Evolutionary conservation across 129 eudicot species (phyloP), one percentile per base, ranked within the genome.

Genomic region (Escallonia herrerae): DNA sequence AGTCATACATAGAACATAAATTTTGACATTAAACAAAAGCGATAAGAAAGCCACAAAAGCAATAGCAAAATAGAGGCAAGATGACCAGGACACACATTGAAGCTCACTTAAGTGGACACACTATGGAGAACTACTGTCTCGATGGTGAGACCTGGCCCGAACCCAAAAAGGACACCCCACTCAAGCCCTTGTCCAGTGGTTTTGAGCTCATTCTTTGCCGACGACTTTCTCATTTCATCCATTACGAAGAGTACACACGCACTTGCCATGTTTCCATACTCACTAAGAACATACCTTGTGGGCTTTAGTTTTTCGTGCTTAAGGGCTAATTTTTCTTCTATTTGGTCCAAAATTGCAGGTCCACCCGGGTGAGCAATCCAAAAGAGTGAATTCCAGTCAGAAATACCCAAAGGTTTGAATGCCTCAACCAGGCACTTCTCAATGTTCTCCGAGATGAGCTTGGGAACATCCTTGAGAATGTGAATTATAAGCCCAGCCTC

Each of bases 231-330:
- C 90, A 83, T 87, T 55, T 83, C 90, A 15, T 87, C 81, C 14
- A 87, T 43, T 44, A 87, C 73, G 58, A 87, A 87, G 8, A 83
- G 13, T 12, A 86, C 95, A 60, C 85, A 77, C 8, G 95, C 85
- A 64, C 95, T 81, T 9, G 87, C 83, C 95, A 87, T 78, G 65
- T 87, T 87, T 7, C 95, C 95, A 38, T 79, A 83, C 44, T 83
- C 85, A 56, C 85, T 70, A 11, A 83, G 58, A 51, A 83, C 80
- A 3, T 71, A 73, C 60, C 85, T 73, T 2, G 89, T 70, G 33
- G 81, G 57, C 59, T 75, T 54, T 5, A 80, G 40, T 41, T 83
- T 83, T 9, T 83, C 85, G 8, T 77, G 77, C 70, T 80, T 70
- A 2, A 83, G 69, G 15, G 40, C 66, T 15, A 83, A 13, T 39